These are phyloP conservation scores for Aspergillus intermedius DNA, from an alignment of 2,329 filamentous ascomycete genomes.

Conservation along the genomic window DNA sequence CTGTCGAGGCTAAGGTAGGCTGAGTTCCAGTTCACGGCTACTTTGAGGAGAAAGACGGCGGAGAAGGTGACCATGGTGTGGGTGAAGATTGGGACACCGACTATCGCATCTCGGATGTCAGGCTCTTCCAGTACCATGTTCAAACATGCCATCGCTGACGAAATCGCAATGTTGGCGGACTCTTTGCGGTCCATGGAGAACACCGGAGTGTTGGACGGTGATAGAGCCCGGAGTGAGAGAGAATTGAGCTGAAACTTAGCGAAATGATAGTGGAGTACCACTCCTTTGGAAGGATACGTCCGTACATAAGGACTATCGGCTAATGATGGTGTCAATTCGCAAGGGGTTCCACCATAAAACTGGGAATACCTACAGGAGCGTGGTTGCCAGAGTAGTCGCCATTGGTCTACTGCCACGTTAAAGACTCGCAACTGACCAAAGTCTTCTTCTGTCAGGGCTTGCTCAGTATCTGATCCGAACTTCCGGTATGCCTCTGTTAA, in stretches of 20 bases:
- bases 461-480: constrained; percentile 52
- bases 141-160: constrained; percentile 42
- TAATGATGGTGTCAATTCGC: constrained; percentile 5
- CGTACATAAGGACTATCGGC: constrained; percentile 42
- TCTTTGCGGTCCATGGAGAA: constrained; percentile 41
- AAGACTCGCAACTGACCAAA: constrained; percentile 44
- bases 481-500: constrained; percentile 51
- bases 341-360: not conserved
- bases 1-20: constrained; percentile 36
- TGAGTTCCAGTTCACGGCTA: constrained; percentile 39
- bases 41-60: constrained; percentile 41
- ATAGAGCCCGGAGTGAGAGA: constrained; percentile 35
- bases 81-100: constrained; percentile 43
- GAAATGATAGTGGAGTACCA: constrained; percentile 49
- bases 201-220: constrained; percentile 36
- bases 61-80: constrained; percentile 44
- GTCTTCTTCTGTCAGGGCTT: constrained; percentile 46
- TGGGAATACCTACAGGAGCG: constrained; percentile 33
- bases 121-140: constrained; percentile 44
- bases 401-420: constrained; percentile 47
- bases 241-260: constrained; percentile 49
- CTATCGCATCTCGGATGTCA: constrained; percentile 43
- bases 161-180: constrained; percentile 42
- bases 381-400: constrained; percentile 46
- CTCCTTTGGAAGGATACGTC: constrained; percentile 45